Evolutionary conservation across 2,329 filamentous ascomycete genomes (phyloP).

Genomic region (Hansfordia pulvinata): DNA sequence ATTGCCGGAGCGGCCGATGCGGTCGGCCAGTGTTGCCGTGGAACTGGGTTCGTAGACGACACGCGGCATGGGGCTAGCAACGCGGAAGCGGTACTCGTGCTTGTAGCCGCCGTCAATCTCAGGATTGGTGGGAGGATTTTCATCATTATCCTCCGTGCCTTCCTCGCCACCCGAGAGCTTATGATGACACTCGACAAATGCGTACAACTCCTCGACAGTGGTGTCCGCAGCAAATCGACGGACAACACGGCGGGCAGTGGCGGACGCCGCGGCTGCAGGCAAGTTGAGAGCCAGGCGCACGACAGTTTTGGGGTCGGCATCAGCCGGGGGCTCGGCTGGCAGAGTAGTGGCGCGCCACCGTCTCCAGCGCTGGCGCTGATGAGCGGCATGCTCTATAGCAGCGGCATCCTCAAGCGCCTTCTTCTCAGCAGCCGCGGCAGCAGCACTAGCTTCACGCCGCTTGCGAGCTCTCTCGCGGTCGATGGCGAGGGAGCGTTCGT

Average conservation of each 20-base stretch:
- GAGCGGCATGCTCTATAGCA: constrained; percentile 36
- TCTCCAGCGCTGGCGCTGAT: constrained; percentile 54
- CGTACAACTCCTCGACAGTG: constrained; percentile 78
- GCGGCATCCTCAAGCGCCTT: constrained; percentile 45
- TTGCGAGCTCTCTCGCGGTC: constrained; percentile 75
- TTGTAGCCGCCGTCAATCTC: too few relatives aligned
- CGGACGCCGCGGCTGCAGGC: constrained; percentile 34
- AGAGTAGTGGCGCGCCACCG: constrained; percentile 63
- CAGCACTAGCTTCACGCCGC: constrained; percentile 61
- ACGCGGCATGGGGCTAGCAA: constrained; percentile 77
- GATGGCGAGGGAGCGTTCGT: constrained; percentile 78
- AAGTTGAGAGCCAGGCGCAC: constrained; percentile 60
- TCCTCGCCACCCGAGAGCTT: constrained; percentile 31
- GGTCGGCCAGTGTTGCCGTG: constrained; percentile 52
- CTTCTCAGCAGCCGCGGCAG: constrained; percentile 52
- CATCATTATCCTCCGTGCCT: constrained; percentile 16
- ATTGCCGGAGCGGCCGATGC: constrained; percentile 73
- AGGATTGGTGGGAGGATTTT: constrained; percentile 38
- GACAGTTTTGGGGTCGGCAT: constrained; percentile 43
- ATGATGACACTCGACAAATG: constrained; percentile 87
- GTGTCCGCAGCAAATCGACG: constrained; percentile 59
- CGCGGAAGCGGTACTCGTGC: constrained; percentile 72
- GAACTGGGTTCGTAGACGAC: constrained; percentile 61
- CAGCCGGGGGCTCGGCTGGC: constrained; percentile 49
- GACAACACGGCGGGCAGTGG: constrained; percentile 59